phyloP scores from a whole-genome alignment of 2,329 filamentous ascomycete genomes.

The Setomelanomma holmii region DNA sequence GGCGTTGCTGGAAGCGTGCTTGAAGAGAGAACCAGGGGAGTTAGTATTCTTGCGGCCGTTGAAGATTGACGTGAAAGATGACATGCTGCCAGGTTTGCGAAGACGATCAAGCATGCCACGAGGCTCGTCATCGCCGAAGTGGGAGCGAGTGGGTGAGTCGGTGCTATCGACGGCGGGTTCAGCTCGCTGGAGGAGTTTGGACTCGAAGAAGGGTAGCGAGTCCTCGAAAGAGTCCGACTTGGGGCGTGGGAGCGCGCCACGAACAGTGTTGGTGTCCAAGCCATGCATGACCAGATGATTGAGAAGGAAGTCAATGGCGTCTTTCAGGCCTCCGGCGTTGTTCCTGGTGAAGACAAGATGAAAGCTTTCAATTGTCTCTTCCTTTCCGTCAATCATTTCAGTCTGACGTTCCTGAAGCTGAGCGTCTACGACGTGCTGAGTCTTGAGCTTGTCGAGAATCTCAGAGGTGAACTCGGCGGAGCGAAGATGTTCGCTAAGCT shows the following conservation, averaged over 20 bases:
- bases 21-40: slow-evolving; percentile 81
- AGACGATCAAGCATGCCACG: slow-evolving; percentile 85
- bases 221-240: slow-evolving; percentile 99
- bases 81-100: slow-evolving; percentile 92
- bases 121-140: slow-evolving; percentile 84
- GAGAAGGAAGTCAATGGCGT: slow-evolving; percentile 94
- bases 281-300: slow-evolving; percentile 84
- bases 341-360: slow-evolving; percentile 82
- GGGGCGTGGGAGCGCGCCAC: slow-evolving; percentile 94
- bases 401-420: slow-evolving; percentile 65
- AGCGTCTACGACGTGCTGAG: slow-evolving; percentile 90
- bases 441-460: slow-evolving; percentile 82
- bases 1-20: slow-evolving; percentile 81
- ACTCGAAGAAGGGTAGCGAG: slow-evolving; percentile 94
- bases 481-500: slow-evolving; percentile 81
- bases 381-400: slow-evolving; percentile 51
- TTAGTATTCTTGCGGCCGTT: slow-evolving; percentile 93
- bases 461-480: slow-evolving; percentile 82
- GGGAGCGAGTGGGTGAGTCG: slow-evolving; percentile 87
- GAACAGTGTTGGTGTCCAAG: slow-evolving; percentile 83
- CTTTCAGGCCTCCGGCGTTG: slow-evolving; percentile 92
- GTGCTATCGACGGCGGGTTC: slow-evolving; percentile 76
- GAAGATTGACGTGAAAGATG: slow-evolving; percentile 93
- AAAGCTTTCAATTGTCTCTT: slow-evolving; percentile 54
- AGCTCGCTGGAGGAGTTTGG: slow-evolving; percentile 92